These are phyloP conservation scores for Rhododendron griersonianum DNA, from an alignment of 148 eudicot species.

Conservation along the genomic window DNA sequence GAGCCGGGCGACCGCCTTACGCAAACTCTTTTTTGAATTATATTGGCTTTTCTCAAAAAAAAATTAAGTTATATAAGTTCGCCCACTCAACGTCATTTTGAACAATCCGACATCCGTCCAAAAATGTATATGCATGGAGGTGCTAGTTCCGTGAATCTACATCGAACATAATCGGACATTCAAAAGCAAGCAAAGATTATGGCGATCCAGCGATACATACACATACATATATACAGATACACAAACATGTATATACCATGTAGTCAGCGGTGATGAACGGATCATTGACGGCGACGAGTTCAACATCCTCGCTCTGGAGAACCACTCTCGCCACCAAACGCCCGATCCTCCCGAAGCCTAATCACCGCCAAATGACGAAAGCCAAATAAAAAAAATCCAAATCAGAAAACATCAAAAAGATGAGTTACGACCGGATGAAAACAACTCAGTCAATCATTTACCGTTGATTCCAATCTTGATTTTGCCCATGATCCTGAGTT, in stretches of 20 bases:
- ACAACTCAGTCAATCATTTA: not conserved
- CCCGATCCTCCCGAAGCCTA: constrained; percentile 70
- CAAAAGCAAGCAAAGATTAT: not conserved
- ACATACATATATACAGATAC: too few relatives aligned
- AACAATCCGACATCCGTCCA: not conserved
- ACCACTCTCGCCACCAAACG: constrained; percentile 68
- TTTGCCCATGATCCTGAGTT: constrained; percentile 28
- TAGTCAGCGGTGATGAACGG: constrained; percentile 67
- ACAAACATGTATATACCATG: constrained; percentile 34
- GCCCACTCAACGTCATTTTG: not conserved
- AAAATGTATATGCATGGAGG: not conserved
- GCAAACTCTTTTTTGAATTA: not conserved
- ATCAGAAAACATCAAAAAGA: not conserved
- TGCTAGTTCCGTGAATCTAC: not conserved
- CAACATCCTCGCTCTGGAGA: constrained; percentile 59
- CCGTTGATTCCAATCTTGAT: constrained; percentile 70
- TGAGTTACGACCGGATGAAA: not conserved
- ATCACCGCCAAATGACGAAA: not conserved
- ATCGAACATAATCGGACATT: not conserved
- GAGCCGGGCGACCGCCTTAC: not conserved
- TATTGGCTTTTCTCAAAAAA: not conserved
- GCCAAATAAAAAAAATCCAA: not conserved
- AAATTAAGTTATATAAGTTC: not conserved
- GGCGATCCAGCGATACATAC: not conserved
- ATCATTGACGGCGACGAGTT: constrained; percentile 69